Percentiles rank a stretch among this genome's conserved stretches.
phyloP scores from a whole-genome alignment of 306 rosid genomes.

The Sechiopsis laciniata region DNA sequence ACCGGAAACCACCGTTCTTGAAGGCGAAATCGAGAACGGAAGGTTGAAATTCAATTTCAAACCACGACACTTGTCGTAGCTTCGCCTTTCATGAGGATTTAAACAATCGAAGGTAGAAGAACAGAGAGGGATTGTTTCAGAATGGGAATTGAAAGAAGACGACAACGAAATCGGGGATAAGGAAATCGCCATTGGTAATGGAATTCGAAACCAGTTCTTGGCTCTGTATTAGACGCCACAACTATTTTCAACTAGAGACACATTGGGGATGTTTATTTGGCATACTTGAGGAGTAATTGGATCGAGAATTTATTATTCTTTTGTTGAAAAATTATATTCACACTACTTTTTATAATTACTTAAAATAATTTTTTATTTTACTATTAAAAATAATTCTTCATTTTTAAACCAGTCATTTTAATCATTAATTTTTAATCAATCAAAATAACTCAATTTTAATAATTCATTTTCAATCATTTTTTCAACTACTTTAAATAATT shows the following conservation, averaged over 20 bases:
- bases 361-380: too few relatives aligned
- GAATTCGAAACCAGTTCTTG: not conserved
- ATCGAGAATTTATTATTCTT: too few relatives aligned
- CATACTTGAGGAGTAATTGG: too few relatives aligned
- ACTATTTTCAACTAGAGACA: not conserved
- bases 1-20: not conserved
- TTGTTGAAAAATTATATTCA: too few relatives aligned
- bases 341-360: too few relatives aligned
- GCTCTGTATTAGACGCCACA: not conserved
- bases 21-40: not conserved
- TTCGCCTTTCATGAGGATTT: not conserved
- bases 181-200: slow-evolving; percentile 9
- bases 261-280: too few relatives aligned
- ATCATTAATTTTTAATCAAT: too few relatives aligned
- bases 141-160: not conserved
- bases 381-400: too few relatives aligned
- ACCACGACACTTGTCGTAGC: not conserved
- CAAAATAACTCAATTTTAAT: too few relatives aligned
- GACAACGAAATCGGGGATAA: not conserved
- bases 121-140: not conserved
- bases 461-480: too few relatives aligned
- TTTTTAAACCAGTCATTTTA: too few relatives aligned
- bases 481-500: too few relatives aligned
- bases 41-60: not conserved
- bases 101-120: not conserved